These are phyloP conservation scores for Westerdykella ornata DNA, from an alignment of 2,329 filamentous ascomycete genomes.

Conservation along the genomic window DNA sequence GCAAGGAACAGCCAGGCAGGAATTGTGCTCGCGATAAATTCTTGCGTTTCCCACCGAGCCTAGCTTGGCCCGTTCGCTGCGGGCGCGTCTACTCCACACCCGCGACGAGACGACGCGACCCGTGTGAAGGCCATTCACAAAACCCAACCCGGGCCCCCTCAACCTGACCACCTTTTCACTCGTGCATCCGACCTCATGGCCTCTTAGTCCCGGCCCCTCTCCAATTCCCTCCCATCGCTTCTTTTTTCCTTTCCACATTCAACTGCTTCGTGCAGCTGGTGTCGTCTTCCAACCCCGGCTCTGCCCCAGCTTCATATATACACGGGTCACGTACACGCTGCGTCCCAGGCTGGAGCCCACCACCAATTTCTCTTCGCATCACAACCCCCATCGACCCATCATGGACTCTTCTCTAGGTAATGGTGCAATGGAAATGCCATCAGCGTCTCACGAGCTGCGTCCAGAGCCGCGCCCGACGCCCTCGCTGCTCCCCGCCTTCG, in stretches of 20 bases:
- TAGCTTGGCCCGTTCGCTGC: conserved; percentile 12
- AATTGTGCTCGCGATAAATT: conserved; percentile 11
- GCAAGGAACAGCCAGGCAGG: conserved; percentile 4
- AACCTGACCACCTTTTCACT: conserved; percentile 21
- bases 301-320: conserved; percentile 15
- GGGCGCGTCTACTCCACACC: conserved; percentile 18
- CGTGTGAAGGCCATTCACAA: background rate
- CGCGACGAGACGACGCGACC: conserved; percentile 20
- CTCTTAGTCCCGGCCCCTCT: conserved; percentile 21
- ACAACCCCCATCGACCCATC: conserved; percentile 10
- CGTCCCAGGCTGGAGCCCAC: conserved; percentile 15
- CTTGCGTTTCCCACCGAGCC: conserved; percentile 16
- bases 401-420: conserved; percentile 32
- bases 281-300: conserved; percentile 5
- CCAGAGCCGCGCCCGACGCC: conserved; percentile 51
- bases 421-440: conserved; percentile 21
- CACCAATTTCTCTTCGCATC: conserved; percentile 28
- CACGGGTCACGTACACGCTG: conserved; percentile 20
- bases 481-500: conserved; percentile 69
- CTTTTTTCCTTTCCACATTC: conserved; percentile 12
- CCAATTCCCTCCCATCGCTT: conserved; percentile 10
- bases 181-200: conserved; percentile 34
- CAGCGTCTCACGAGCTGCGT: conserved; percentile 20
- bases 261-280: conserved; percentile 10
- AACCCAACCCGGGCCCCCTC: conserved; percentile 15